These are phyloP conservation scores for Colletotrichum noveboracense DNA, from an alignment of 2,329 filamentous ascomycete species.

Conservation along the genomic window DNA sequence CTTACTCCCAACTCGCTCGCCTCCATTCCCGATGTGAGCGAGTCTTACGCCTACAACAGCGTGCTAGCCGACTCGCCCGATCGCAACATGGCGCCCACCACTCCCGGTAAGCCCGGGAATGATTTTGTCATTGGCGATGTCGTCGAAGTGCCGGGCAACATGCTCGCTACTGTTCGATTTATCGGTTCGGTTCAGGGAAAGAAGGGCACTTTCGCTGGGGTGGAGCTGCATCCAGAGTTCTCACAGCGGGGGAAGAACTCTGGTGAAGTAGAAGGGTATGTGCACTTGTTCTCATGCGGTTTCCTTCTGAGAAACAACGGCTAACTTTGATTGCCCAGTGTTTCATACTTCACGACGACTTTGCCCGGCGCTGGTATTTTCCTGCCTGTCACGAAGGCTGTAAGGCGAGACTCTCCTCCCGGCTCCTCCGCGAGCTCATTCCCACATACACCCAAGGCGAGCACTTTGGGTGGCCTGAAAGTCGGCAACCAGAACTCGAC, in stretches of 20 bases:
- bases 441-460: conserved; percentile 73
- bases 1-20: conserved; percentile 69
- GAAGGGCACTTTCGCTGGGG: conserved; percentile 88
- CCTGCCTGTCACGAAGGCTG: conserved; percentile 82
- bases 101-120: conserved; percentile 57
- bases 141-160: conserved; percentile 92
- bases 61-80: conserved; percentile 51
- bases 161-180: conserved; percentile 90
- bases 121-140: conserved; percentile 76
- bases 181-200: conserved; percentile 87
- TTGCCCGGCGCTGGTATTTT: conserved; percentile 90
- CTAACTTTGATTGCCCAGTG: conserved; percentile 42
- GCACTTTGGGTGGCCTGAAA: conserved; percentile 59
- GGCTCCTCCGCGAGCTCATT: conserved; percentile 55
- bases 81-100: conserved; percentile 58
- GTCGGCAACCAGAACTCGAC: conserved; percentile 61
- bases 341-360: conserved; percentile 82
- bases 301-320: neutral
- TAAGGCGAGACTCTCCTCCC: conserved; percentile 66
- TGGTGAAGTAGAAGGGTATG: conserved; percentile 93
- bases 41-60: conserved; percentile 65
- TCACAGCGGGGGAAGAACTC: conserved; percentile 90
- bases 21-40: conserved; percentile 69
- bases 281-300: conserved; percentile 11
- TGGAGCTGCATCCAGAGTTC: conserved; percentile 85